These are phyloP conservation scores for Salix viminalis DNA, from an alignment of 345 rosid species.

Conservation along the genomic window DNA sequence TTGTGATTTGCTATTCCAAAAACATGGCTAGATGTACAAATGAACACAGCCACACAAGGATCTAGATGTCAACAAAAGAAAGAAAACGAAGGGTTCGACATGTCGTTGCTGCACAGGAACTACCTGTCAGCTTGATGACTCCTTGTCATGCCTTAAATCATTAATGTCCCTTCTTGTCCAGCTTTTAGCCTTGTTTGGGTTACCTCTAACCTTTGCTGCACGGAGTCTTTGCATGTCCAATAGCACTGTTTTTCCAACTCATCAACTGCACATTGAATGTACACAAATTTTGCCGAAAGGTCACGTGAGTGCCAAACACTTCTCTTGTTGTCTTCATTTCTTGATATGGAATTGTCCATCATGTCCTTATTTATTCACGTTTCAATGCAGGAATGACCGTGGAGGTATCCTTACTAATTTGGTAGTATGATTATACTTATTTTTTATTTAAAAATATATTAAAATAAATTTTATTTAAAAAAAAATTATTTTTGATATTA, in stretches of 20 bases:
- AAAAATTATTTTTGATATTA: too few relatives aligned
- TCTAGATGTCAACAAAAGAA: neutral
- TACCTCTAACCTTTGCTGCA: constrained; percentile 2
- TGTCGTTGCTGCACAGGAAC: neutral
- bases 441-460: too few relatives aligned
- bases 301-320: constrained; percentile 13
- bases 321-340: neutral
- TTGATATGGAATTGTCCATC: neutral
- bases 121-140: constrained; percentile 8
- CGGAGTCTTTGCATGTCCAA: constrained; percentile 1
- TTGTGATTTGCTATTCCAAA: neutral
- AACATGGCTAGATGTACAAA: neutral
- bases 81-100: neutral
- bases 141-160: constrained; percentile 1
- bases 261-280: neutral
- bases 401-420: too few relatives aligned
- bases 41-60: neutral
- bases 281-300: neutral
- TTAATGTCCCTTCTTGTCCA: neutral
- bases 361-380: too few relatives aligned
- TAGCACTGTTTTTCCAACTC: neutral
- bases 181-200: neutral
- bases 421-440: too few relatives aligned
- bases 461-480: too few relatives aligned
- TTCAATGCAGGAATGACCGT: neutral